A percentile compares a stretch with the other conserved stretches of the same genome.
These are phyloP conservation scores for Hanseniaspora jakobsenii DNA, from an alignment of 805 yeast genomes.

Conservation along the genomic window DNA sequence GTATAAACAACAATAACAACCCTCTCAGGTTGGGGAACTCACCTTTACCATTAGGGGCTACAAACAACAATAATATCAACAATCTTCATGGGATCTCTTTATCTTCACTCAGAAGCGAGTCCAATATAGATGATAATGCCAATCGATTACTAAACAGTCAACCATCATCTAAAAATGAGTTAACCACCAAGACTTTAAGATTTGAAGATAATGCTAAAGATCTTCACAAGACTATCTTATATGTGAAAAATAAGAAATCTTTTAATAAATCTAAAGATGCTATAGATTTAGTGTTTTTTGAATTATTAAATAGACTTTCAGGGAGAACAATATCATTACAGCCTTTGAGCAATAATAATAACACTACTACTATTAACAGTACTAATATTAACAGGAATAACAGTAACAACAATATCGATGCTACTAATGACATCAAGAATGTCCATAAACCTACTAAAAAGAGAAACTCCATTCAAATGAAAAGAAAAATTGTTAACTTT, in stretches of 20 bases:
- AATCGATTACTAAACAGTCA: no score
- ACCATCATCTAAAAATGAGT: no score
- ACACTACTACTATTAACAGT: background rate
- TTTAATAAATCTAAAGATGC: constrained; percentile 5
- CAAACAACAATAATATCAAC: background rate
- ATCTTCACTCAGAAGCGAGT: background rate
- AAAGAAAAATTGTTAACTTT: constrained; percentile 1
- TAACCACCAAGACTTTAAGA: constrained; percentile 10
- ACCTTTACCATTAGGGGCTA: background rate
- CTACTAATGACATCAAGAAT: no score
- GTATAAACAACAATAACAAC: background rate
- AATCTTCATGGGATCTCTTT: no score
- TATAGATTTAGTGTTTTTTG: constrained; percentile 8
- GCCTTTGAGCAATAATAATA: no score
- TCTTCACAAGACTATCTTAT: constrained; percentile 9
- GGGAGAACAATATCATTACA: background rate
- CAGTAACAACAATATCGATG: no score
- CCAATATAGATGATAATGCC: no score
- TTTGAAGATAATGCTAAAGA: constrained; percentile 11
- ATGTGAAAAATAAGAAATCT: constrained; percentile 9
- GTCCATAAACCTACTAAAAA: background rate
- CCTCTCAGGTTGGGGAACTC: background rate
- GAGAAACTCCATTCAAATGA: background rate
- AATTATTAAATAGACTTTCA: constrained; percentile 3
- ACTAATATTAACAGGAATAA: background rate